Percentiles rank a stretch among this genome's conserved stretches.
Evolutionary conservation across 2,329 filamentous ascomycete species (phyloP).

Genomic region (Alternaria gaisen): DNA sequence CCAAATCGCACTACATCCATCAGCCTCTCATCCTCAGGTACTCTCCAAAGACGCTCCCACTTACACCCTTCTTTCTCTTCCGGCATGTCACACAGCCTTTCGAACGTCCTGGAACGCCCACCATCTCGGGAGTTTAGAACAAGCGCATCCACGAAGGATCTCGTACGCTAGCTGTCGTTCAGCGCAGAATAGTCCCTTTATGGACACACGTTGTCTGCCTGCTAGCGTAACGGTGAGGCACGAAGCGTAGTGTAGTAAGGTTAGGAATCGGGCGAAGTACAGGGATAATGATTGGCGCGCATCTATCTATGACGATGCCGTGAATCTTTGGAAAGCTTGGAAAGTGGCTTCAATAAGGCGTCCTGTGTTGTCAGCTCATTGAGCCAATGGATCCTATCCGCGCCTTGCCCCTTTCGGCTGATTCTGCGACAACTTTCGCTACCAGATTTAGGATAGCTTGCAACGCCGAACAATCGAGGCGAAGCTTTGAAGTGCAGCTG

Average conservation of each 20-base stretch:
- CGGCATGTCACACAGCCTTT: constrained; percentile 46
- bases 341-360: background rate
- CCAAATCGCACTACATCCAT: constrained; percentile 65
- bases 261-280: background rate
- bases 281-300: constrained; percentile 10
- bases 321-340: background rate
- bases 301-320: constrained; percentile 13
- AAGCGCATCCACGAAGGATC: background rate
- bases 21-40: background rate
- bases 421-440: constrained; percentile 15
- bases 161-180: constrained; percentile 4
- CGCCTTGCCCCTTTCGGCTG: constrained; percentile 10
- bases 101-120: constrained; percentile 42
- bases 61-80: constrained; percentile 65
- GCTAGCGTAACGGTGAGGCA: background rate
- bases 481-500: background rate
- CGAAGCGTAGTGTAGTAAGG: background rate
- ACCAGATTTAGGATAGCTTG: background rate
- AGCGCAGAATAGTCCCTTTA: constrained; percentile 33
- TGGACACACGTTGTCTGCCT: constrained; percentile 14
- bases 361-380: background rate
- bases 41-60: constrained; percentile 18
- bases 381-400: background rate
- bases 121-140: constrained; percentile 19
- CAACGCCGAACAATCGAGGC: background rate